Base-by-base conservation (phyloP, 306 rosid species). In the Herpetospermum pedunculosum region DNA sequence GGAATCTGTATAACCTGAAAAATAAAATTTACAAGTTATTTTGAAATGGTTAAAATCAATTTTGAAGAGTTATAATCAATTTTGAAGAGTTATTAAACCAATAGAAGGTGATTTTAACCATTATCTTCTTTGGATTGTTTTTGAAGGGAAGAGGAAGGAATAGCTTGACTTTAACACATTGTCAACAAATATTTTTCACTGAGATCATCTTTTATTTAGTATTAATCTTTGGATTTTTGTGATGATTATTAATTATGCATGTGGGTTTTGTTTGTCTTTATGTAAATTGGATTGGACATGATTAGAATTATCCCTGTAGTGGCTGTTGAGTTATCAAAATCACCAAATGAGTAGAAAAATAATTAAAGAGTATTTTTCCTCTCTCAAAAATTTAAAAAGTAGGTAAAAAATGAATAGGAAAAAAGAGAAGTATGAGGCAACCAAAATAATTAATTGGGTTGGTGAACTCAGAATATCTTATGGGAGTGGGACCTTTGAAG, bases 301-400 rank as follows among this genome's bases (percentile, higher is more conserved):
- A 40, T 40, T 65, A 65, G 16, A 68, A 68, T 68, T 43, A 68
- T 68, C 53, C 43, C 40, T 41, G 30, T 4, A 11, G 53, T 43
- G 73, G 73, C 53, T 68, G 73, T 68, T 43, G 73, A 68, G 73
- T 41, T 40, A 68, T 68, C 73, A 68, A 25, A 68, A 68, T 68
- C 73, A 68, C 34, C 72, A 46, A 43, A 38, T 41, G n/a, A 43
- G 30, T 41, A 68, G 54, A 43, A 65, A 38, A 65, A 11, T 41
- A 13, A 67, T 67, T 40, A 13, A 41, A 23, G 3, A 40, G 34
- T 4, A 21, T 5, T 40, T 6, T 13, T 23, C 18, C 5, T 4
- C 5, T 38, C 68, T 30, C 19, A 29, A 7, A 48, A 48, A 30
- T 28, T 30, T 1, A 41, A 41, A 67, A 23, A 28, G 25, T 5